A percentile compares a stretch with the other conserved stretches of the same genome.
phyloP scores from a whole-genome alignment of 495 filamentous ascomycete species.

The Podospora tetraspora region DNA sequence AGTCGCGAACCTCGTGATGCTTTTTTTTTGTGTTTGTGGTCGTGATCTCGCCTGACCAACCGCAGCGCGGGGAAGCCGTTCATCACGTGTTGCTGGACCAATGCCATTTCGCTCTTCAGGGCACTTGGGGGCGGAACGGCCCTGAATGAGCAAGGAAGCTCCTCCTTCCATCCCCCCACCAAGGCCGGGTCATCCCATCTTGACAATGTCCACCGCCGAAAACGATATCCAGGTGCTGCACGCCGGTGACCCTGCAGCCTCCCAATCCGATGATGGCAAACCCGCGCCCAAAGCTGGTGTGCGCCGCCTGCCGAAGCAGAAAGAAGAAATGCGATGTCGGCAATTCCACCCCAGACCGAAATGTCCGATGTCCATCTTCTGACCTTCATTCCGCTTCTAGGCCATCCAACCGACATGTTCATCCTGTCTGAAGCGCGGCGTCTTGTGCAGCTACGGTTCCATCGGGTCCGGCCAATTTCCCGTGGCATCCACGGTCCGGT shows the following conservation, averaged over 20 bases:
- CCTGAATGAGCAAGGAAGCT: not conserved
- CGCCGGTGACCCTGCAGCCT: not conserved
- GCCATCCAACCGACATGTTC: constrained; percentile 4
- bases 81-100: not conserved
- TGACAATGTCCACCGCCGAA: not conserved
- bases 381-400: not conserved
- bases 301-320: constrained; percentile 4
- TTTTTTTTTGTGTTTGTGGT: constrained; percentile 1
- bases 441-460: not conserved
- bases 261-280: not conserved
- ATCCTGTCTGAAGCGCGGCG: constrained; percentile 2
- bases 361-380: not conserved
- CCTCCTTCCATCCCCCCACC: not conserved
- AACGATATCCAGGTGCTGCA: not conserved
- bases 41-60: constrained; percentile 9
- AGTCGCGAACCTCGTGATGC: constrained; percentile 6
- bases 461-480: not conserved
- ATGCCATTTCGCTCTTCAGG: not conserved
- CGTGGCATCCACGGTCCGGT: not conserved
- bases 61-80: not conserved
- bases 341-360: not conserved
- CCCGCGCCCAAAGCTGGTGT: not conserved
- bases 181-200: not conserved
- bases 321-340: constrained; percentile 12
- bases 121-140: not conserved